phyloP scores from a whole-genome alignment of 2,329 filamentous ascomycete genomes.

The Beauveria varroae region DNA sequence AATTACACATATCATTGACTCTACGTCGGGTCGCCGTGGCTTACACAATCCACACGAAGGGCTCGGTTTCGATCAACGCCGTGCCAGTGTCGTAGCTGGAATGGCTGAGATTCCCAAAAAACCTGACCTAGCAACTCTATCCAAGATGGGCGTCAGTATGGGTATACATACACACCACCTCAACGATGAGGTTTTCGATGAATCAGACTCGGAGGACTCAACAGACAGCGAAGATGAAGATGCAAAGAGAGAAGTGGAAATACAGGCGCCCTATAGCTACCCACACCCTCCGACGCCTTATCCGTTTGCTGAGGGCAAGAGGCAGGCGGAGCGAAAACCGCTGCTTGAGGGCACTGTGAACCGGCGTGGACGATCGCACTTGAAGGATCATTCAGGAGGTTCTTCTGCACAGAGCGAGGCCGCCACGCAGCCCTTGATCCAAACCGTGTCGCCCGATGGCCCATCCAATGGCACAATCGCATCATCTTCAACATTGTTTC shows the following conservation, averaged over 20 bases:
- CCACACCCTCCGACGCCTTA: conserved; percentile 6
- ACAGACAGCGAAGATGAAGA: conserved; percentile 26
- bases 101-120: conserved; percentile 55
- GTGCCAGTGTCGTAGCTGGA: conserved; percentile 38
- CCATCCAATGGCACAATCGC: conserved; percentile 10
- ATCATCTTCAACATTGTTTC: background rate
- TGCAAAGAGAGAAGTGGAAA: conserved; percentile 24
- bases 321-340: background rate
- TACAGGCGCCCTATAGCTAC: conserved; percentile 10
- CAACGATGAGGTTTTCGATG: conserved; percentile 50
- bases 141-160: conserved; percentile 56
- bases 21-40: conserved; percentile 33
- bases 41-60: conserved; percentile 36
- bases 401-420: background rate
- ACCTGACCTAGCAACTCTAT: conserved; percentile 43
- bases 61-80: conserved; percentile 22
- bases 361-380: conserved; percentile 2
- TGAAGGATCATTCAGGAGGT: background rate
- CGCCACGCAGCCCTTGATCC: background rate
- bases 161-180: conserved; percentile 72
- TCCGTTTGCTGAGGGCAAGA: background rate
- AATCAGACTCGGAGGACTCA: conserved; percentile 24
- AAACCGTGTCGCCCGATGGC: background rate
- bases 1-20: conserved; percentile 36
- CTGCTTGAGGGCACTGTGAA: background rate